Base-by-base conservation (phyloP, 192 early-diverging fungal species). In the Coemansia sp. region DNA sequence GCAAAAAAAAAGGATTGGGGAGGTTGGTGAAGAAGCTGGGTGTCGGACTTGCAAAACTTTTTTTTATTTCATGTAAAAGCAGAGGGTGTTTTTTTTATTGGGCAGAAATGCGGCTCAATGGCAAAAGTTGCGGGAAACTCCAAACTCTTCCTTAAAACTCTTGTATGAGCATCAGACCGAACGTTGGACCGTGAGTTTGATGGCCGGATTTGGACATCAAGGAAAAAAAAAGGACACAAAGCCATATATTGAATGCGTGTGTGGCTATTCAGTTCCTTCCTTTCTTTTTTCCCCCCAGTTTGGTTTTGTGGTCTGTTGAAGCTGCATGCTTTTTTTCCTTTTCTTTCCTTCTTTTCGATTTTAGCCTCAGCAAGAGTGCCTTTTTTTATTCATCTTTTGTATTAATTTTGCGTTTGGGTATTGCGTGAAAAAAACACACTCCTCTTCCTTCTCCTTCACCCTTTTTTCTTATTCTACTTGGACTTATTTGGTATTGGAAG, bases 261-360 rank as follows among this genome's bases (percentile, higher is more conserved):
- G 14, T 38, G 18, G 6, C 19, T 27, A 56, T 31, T 30, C 9
- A 12, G 5, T 23, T 31, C 18, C 38, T 65, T 54, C 16, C 24
- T 32, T 59, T 42, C 19, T 58, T 44, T 25, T 28, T 38, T 50
- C 31, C 51, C 11, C 28, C 35, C 14, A 9, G n/a, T n/a, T n/a
- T n/a, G n/a, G n/a, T n/a, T n/a, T n/a, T n/a, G n/a, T n/a, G n/a
- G n/a, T n/a, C n/a, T n/a, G n/a, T n/a, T n/a, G n/a, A n/a, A 25
- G 24, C 23, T n/a, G 29, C 33, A 19, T 54, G 25, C 19, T 53
- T 24, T 42, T 28, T 57, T 46, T 52, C 21, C 27, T 63, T 18
- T 55, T 56, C 14, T 55, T 23, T 21, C 24, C 24, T 8, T 51
- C 38, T 43, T 42, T 14, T 54, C 22, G 24, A 4, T 27, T 52